Evolutionary conservation across 176 grass and related monocot species (phyloP).

Genomic region (Oryza glumipatula): DNA sequence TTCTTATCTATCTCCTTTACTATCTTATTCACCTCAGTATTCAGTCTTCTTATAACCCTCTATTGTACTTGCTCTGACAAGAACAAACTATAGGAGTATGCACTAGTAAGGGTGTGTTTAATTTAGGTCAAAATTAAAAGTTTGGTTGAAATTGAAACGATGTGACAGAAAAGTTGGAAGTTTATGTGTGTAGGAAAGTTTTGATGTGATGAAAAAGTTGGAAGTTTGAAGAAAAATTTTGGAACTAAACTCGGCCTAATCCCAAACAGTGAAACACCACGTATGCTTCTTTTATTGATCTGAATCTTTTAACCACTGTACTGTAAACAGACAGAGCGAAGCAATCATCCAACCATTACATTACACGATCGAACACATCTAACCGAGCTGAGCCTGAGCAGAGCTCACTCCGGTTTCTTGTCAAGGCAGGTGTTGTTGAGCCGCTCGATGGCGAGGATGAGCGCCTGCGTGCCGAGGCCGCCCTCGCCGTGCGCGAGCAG

Average conservation of each 20-base stretch:
- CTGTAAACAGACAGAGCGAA: not conserved
- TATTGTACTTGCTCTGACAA: not conserved
- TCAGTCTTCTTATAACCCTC: no score
- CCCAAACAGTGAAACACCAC: no score
- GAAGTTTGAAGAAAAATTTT: no score
- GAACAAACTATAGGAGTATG: not conserved
- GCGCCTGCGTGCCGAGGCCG: conserved; percentile 78
- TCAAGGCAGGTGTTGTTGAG: conserved; percentile 87
- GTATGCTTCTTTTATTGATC: conserved; percentile 38
- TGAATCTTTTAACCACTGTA: not conserved
- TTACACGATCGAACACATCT: conserved; percentile 11
- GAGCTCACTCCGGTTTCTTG: conserved; percentile 42
- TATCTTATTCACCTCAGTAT: no score
- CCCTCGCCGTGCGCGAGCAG: conserved; percentile 85
- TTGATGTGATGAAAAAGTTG: no score
- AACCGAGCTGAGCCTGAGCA: not conserved
- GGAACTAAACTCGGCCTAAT: no score
- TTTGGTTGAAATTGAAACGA: no score
- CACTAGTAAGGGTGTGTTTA: no score
- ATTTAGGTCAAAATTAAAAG: no score
- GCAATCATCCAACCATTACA: not conserved
- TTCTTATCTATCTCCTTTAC: no score
- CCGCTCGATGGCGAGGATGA: conserved; percentile 78
- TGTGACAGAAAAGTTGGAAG: no score
- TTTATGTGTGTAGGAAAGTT: no score